A percentile compares a stretch with the other conserved stretches of the same genome.
Evolutionary conservation across 495 filamentous ascomycete genomes (phyloP).

Genomic region (Penicillium parvum): DNA sequence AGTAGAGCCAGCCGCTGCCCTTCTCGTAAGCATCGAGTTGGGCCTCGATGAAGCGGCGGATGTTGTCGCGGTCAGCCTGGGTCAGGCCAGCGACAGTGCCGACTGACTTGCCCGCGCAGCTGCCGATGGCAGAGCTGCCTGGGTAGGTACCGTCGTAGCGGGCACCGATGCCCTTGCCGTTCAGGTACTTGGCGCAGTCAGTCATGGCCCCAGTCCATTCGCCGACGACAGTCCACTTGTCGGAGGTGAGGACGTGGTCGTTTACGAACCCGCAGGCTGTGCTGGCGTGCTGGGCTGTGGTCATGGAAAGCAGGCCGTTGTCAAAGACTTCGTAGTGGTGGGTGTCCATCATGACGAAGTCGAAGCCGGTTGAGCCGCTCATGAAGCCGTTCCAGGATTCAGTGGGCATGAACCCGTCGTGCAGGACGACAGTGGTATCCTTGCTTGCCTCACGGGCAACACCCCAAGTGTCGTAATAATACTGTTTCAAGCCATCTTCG

Average conservation of each 20-base stretch:
- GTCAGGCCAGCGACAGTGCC: constrained; percentile 52
- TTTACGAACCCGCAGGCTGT: constrained; percentile 47
- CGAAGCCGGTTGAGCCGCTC: constrained; percentile 44
- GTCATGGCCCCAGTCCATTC: constrained; percentile 70
- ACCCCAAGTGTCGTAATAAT: constrained; percentile 60
- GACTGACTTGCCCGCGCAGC: constrained; percentile 53
- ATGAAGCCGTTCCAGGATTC: constrained; percentile 71
- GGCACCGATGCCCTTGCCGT: constrained; percentile 63
- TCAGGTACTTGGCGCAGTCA: constrained; percentile 70
- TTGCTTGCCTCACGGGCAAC: constrained; percentile 47
- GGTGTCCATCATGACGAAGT: constrained; percentile 63
- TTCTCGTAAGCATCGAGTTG: constrained; percentile 72
- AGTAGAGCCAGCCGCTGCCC: constrained; percentile 71
- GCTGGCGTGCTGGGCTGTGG: constrained; percentile 45
- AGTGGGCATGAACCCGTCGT: constrained; percentile 63
- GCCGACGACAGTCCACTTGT: constrained; percentile 69
- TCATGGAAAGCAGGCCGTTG: constrained; percentile 47
- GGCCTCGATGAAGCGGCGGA: constrained; percentile 61
- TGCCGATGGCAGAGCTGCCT: constrained; percentile 46
- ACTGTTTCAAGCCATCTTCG: constrained; percentile 50
- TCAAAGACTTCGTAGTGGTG: constrained; percentile 70
- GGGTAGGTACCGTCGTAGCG: constrained; percentile 64
- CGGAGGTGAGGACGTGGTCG: constrained; percentile 46
- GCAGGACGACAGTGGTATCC: constrained; percentile 56
- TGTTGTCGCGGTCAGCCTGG: constrained; percentile 50